Conservation (phyloP, 306 rosid genomes). For the Quercus alba region DNA sequence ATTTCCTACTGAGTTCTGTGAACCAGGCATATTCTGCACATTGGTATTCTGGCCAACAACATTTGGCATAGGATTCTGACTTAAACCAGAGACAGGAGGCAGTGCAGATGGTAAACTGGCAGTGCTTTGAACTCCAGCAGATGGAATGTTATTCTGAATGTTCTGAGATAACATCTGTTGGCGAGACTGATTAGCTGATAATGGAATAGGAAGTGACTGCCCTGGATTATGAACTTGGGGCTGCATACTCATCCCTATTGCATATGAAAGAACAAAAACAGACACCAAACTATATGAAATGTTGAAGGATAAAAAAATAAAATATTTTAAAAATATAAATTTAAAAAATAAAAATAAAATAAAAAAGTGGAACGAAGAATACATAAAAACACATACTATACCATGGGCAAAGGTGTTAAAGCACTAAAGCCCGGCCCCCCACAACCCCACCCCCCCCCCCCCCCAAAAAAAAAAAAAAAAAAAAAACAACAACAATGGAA, state of each 20-base stretch:
- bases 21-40: constrained; percentile 58
- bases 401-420: neutral
- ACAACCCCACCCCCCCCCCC: too few relatives aligned
- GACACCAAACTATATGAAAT: neutral
- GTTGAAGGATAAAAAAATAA: constrained; percentile 1
- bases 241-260: constrained; percentile 55
- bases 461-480: too few relatives aligned
- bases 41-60: constrained; percentile 63
- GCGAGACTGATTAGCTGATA: constrained; percentile 54
- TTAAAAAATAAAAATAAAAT: too few relatives aligned
- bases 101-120: constrained; percentile 41
- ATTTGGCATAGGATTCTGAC: constrained; percentile 56
- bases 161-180: constrained; percentile 71
- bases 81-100: constrained; percentile 56
- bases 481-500: too few relatives aligned
- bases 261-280: neutral
- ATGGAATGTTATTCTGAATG: constrained; percentile 50
- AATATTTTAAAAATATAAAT: neutral
- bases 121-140: constrained; percentile 47
- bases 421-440: too few relatives aligned
- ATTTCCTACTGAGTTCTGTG: constrained; percentile 61
- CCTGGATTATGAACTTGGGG: constrained; percentile 60
- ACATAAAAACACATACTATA: neutral
- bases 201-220: constrained; percentile 44
- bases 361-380: neutral